These are phyloP conservation scores for Pueraria montana DNA, from an alignment of 306 rosid genomes.

Conservation along the genomic window DNA sequence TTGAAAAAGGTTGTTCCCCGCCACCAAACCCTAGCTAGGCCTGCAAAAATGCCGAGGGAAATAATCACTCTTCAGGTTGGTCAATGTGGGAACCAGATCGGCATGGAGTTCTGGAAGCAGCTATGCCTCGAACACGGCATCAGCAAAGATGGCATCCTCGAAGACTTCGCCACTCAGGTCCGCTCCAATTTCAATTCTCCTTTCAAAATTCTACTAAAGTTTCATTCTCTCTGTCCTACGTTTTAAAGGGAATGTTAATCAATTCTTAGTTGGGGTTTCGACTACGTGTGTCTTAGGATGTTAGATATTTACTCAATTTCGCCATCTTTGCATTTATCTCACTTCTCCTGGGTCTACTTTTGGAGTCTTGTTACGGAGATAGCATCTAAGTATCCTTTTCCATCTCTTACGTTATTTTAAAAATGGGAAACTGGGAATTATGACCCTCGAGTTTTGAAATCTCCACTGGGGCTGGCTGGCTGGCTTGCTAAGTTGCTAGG, in stretches of 20 bases:
- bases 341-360: no score
- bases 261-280: no score
- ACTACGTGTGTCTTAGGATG: no score
- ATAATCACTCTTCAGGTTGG: slow-evolving; percentile 98
- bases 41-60: slow-evolving; percentile 80
- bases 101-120: slow-evolving; percentile 99
- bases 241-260: no score
- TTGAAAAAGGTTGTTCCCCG: slow-evolving; percentile 49
- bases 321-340: neutral
- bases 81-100: slow-evolving; percentile 99
- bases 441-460: neutral
- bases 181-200: no score
- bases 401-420: neutral
- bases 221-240: no score
- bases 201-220: no score
- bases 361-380: neutral
- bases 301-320: neutral
- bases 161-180: slow-evolving; percentile 97
- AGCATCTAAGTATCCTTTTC: neutral
- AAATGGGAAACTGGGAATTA: neutral
- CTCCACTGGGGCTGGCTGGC: no score
- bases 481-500: no score
- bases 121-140: slow-evolving; percentile 98
- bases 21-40: slow-evolving; percentile 73
- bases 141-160: slow-evolving; percentile 98